These are phyloP conservation scores for Eurotiales sp. DNA, from an alignment of 2,329 filamentous ascomycete species.

Conservation along the genomic window DNA sequence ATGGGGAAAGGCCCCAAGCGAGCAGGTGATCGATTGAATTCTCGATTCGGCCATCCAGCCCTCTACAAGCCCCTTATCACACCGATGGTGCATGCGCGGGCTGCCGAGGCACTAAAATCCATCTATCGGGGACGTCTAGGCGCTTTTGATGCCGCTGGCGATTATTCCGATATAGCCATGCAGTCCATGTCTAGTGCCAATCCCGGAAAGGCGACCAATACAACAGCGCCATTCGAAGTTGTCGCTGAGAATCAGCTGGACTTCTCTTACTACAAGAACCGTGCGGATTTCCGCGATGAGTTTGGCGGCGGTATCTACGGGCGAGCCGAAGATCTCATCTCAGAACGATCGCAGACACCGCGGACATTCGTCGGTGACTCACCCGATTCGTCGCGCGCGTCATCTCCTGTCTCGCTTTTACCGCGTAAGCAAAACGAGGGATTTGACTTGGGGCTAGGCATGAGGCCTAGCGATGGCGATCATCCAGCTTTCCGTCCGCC, in stretches of 20 bases:
- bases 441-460: slow-evolving; percentile 17
- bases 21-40: slow-evolving; percentile 61
- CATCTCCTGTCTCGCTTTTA: slow-evolving; percentile 35
- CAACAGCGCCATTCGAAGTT: slow-evolving; percentile 83
- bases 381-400: slow-evolving; percentile 37
- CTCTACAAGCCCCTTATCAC: slow-evolving; percentile 86
- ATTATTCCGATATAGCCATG: slow-evolving; percentile 73
- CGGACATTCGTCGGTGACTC: slow-evolving; percentile 33
- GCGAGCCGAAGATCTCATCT: slow-evolving; percentile 43
- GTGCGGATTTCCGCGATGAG: slow-evolving; percentile 80
- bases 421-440: slow-evolving; percentile 25
- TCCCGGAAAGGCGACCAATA: slow-evolving; percentile 50
- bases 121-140: slow-evolving; percentile 78
- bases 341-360: slow-evolving; percentile 43
- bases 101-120: slow-evolving; percentile 78
- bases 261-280: slow-evolving; percentile 87
- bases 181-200: slow-evolving; percentile 67
- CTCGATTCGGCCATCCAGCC: slow-evolving; percentile 84
- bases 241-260: slow-evolving; percentile 83
- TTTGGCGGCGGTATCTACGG: slow-evolving; percentile 68
- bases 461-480: slow-evolving; percentile 21
- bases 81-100: slow-evolving; percentile 91
- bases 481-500: slow-evolving; percentile 37
- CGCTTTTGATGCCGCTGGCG: slow-evolving; percentile 38
- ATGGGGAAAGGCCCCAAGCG: slow-evolving; percentile 37